These are phyloP conservation scores for Epichloe glyceriae DNA, from an alignment of 2,329 filamentous ascomycete genomes.

Conservation along the genomic window DNA sequence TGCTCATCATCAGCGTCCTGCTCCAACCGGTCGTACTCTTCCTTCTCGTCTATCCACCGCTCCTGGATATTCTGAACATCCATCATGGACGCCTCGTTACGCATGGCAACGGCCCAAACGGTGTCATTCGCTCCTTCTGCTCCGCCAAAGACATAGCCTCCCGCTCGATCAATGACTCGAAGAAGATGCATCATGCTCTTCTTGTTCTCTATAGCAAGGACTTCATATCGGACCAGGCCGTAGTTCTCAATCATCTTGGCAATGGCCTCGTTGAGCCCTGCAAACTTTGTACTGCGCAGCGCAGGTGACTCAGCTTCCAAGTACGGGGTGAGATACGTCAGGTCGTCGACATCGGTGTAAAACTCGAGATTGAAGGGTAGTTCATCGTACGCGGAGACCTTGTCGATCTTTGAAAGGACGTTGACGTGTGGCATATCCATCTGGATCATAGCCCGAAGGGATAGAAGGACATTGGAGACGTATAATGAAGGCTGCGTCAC, in stretches of 20 bases:
- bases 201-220: constrained; percentile 91
- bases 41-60: constrained; percentile 84
- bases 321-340: constrained; percentile 69
- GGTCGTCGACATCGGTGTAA: constrained; percentile 93
- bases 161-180: constrained; percentile 78
- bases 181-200: constrained; percentile 91
- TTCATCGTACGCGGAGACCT: constrained; percentile 69
- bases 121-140: constrained; percentile 89
- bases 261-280: constrained; percentile 73
- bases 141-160: constrained; percentile 83
- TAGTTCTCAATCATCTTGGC: constrained; percentile 81
- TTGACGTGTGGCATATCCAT: constrained; percentile 96
- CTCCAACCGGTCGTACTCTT: constrained; percentile 75
- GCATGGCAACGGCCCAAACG: constrained; percentile 94
- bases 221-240: constrained; percentile 81
- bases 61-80: constrained; percentile 88
- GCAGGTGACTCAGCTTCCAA: constrained; percentile 67
- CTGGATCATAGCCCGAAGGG: constrained; percentile 91
- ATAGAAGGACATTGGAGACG: constrained; percentile 84
- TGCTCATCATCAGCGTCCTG: constrained; percentile 63
- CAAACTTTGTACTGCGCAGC: constrained; percentile 62
- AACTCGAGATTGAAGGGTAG: constrained; percentile 93
- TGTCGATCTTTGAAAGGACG: constrained; percentile 95
- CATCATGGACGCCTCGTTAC: constrained; percentile 58
- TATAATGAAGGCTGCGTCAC: constrained; percentile 89